These are phyloP conservation scores for Gracilaria vermiculophylla DNA, from an alignment of 23 red algal species.

Conservation along the genomic window DNA sequence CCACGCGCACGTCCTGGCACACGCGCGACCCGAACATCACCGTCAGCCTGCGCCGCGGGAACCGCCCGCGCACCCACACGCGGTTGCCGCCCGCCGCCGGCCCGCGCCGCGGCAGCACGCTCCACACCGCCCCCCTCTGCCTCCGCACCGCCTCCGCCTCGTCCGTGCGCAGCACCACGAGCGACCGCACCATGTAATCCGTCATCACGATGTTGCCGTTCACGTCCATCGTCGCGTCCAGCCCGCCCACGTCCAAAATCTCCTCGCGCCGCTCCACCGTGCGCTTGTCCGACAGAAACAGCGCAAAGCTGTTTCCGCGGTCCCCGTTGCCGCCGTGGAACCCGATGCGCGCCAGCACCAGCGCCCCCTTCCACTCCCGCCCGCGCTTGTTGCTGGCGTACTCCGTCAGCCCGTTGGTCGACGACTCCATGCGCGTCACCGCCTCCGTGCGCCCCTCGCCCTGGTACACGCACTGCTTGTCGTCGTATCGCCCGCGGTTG, in stretches of 20 bases:
- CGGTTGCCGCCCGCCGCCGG: constrained; percentile 48
- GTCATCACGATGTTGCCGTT: constrained; percentile 41
- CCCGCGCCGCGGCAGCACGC: constrained; percentile 38
- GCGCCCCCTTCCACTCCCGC: constrained; percentile 30
- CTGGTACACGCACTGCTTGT: constrained; percentile 61
- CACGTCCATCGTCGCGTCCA: constrained; percentile 50
- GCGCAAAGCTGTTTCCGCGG: constrained; percentile 38
- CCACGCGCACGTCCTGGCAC: constrained; percentile 19
- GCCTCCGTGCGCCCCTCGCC: neutral
- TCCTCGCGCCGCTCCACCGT: constrained; percentile 12
- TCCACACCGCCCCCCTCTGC: constrained; percentile 11
- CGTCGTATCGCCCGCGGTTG: constrained; percentile 63
- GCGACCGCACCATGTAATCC: constrained; percentile 42
- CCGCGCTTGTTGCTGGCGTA: constrained; percentile 44
- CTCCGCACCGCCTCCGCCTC: neutral
- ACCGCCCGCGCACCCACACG: constrained; percentile 37
- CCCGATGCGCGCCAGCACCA: constrained; percentile 54
- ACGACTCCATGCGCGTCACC: constrained; percentile 29
- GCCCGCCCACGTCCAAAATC: constrained; percentile 17
- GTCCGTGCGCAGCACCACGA: constrained; percentile 27
- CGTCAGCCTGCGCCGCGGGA: neutral
- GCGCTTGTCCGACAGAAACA: neutral
- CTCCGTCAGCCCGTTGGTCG: constrained; percentile 54
- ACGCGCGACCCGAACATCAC: constrained; percentile 34
- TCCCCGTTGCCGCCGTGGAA: constrained; percentile 31